phyloP scores from a whole-genome alignment of 768 basidiomycete species.

The Lentinula sp. region DNA sequence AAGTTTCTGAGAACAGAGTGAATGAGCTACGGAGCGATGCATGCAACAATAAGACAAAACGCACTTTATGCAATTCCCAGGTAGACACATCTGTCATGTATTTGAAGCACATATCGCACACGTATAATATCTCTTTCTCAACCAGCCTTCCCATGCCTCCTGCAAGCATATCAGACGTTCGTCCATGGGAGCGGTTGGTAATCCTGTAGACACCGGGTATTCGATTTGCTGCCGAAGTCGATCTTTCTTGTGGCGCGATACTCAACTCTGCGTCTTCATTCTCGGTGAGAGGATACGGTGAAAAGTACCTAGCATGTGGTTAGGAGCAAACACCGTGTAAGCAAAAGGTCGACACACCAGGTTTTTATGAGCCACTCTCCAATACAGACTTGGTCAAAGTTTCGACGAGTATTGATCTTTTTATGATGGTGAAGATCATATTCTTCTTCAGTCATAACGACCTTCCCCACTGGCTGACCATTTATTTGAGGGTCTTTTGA shows the following conservation, averaged over 20 bases:
- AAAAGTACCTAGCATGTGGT: constrained; percentile 68
- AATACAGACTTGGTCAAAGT: constrained; percentile 84
- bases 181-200: constrained; percentile 55
- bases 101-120: constrained; percentile 95
- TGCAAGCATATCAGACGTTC: constrained; percentile 68
- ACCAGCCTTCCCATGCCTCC: constrained; percentile 44
- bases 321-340: neutral
- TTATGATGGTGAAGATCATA: constrained; percentile 64
- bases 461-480: constrained; percentile 18
- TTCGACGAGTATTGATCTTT: constrained; percentile 63
- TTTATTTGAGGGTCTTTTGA: constrained; percentile 6
- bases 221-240: constrained; percentile 23
- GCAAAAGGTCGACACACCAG: constrained; percentile 48
- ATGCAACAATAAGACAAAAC: constrained; percentile 26
- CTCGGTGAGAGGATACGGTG: constrained; percentile 81
- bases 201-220: constrained; percentile 46
- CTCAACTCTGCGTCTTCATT: constrained; percentile 48
- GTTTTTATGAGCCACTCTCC: constrained; percentile 84
- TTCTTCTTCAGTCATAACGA: constrained; percentile 60
- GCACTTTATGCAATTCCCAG: constrained; percentile 63
- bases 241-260: neutral
- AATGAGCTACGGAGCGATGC: neutral
- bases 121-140: constrained; percentile 61
- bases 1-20: constrained; percentile 40
- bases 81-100: constrained; percentile 75